phyloP scores from a whole-genome alignment of 2,329 filamentous ascomycete genomes.

The Fusarium redolens region DNA sequence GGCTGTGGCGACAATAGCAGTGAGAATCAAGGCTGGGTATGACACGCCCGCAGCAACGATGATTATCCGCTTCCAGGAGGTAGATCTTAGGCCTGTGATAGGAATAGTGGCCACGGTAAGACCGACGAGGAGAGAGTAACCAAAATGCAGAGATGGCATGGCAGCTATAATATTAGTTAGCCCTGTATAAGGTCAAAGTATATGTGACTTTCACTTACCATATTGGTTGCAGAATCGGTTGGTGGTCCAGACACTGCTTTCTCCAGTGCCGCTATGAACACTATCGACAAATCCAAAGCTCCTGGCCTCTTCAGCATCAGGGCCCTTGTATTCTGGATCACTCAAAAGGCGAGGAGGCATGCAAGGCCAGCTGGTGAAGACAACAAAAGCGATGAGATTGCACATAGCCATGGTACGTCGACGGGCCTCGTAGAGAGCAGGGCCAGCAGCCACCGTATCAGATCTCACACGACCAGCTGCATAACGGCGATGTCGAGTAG shows the following conservation, averaged over 20 bases:
- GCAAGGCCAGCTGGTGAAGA: conserved; percentile 72
- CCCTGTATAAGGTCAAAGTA: neutral
- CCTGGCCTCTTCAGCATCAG: conserved; percentile 67
- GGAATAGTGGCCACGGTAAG: conserved; percentile 76
- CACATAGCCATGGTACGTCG: conserved; percentile 71
- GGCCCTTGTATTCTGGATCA: conserved; percentile 64
- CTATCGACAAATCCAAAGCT: conserved; percentile 72
- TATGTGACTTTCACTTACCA: conserved; percentile 62
- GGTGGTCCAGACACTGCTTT: conserved; percentile 66
- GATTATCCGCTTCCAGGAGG: conserved; percentile 61
- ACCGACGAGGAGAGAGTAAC: conserved; percentile 79
- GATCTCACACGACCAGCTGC: conserved; percentile 42
- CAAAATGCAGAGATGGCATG: conserved; percentile 82
- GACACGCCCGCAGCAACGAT: conserved; percentile 63
- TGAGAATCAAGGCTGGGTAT: conserved; percentile 73
- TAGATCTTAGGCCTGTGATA: conserved; percentile 63
- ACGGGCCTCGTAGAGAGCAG: conserved; percentile 64
- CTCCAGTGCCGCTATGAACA: conserved; percentile 61
- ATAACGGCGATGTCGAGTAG: conserved; percentile 63
- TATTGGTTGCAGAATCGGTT: conserved; percentile 83
- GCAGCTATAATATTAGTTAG: conserved; percentile 61
- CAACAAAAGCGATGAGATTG: conserved; percentile 69
- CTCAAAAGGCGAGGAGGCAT: conserved; percentile 72
- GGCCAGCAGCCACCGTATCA: conserved; percentile 52
- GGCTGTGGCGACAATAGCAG: conserved; percentile 76